Conservation (phyloP, 148 eudicot genomes). For the Rhododendron simsii region DNA sequence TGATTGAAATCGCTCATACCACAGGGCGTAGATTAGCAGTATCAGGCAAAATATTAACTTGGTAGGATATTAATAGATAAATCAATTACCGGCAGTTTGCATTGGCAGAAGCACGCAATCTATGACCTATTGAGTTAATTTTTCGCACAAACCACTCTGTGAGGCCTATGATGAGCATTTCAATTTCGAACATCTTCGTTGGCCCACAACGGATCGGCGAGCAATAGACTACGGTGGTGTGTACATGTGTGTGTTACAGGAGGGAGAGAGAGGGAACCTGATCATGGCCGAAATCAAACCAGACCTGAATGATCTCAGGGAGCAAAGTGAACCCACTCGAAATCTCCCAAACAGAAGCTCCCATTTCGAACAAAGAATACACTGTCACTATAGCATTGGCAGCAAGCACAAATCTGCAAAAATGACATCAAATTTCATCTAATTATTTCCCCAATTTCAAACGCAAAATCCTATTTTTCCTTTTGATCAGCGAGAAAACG, state of each 20-base stretch:
- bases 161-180: background rate
- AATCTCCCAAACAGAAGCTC: slow-evolving; percentile 78
- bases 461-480: background rate
- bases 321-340: slow-evolving; percentile 55
- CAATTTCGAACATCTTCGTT: background rate
- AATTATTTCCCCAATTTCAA: too few relatives aligned
- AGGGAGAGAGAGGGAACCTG: slow-evolving; percentile 33
- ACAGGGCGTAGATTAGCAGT: background rate
- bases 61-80: background rate
- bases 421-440: background rate
- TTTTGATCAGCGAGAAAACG: background rate
- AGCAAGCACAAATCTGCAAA: slow-evolving; percentile 52
- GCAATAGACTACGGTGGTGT: background rate
- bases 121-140: background rate
- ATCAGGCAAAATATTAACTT: background rate
- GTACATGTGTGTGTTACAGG: background rate
- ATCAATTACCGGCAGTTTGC: background rate
- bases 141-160: background rate
- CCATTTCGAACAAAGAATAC: slow-evolving; percentile 74
- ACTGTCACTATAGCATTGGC: slow-evolving; percentile 70
- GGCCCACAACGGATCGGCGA: background rate
- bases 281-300: slow-evolving; percentile 90
- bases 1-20: background rate
- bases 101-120: background rate
- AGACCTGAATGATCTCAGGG: slow-evolving; percentile 69